Conservation (phyloP, 768 basidiomycete genomes). For the Mycena crocata region DNA sequence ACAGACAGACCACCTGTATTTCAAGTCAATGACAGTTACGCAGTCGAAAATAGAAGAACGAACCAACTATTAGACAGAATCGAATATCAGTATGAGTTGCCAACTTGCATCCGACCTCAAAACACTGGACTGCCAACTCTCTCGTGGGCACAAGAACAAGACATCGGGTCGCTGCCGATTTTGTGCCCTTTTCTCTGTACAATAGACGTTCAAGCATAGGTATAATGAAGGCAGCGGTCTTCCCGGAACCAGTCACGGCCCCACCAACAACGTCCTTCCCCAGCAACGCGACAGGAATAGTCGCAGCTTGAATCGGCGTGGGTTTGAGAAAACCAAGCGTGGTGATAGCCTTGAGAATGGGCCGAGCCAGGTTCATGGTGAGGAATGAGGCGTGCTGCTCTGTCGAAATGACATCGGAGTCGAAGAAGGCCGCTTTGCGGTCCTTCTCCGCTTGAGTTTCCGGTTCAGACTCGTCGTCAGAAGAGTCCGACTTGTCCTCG, state of each 20-base stretch:
- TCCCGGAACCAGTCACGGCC: constrained; percentile 97
- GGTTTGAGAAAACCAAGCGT: constrained; percentile 83
- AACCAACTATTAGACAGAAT: constrained; percentile 93
- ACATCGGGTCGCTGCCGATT: constrained; percentile 88
- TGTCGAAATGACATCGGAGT: constrained; percentile 61
- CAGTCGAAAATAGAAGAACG: constrained; percentile 38
- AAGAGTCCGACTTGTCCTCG: constrained; percentile 31
- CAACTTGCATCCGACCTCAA: constrained; percentile 88
- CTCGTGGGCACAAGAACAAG: constrained; percentile 94
- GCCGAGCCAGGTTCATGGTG: constrained; percentile 95
- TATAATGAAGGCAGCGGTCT: constrained; percentile 97
- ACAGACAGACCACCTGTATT: constrained; percentile 87
- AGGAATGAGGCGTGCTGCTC: constrained; percentile 84
- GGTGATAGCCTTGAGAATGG: constrained; percentile 91
- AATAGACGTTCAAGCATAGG: constrained; percentile 93
- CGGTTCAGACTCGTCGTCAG: constrained; percentile 50
- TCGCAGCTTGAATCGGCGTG: constrained; percentile 95
- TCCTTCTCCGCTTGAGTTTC: constrained; percentile 77
- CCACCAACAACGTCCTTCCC: constrained; percentile 97
- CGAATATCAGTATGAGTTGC: constrained; percentile 90
- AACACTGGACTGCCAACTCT: constrained; percentile 96
- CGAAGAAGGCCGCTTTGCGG: constrained; percentile 92
- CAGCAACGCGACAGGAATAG: constrained; percentile 92
- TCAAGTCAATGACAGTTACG: constrained; percentile 21
- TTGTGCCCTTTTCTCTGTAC: constrained; percentile 91